A percentile compares a stretch with the other conserved stretches of the same genome.
phyloP scores from a whole-genome alignment of 805 yeast genomes.

The Starmerella asiatica region DNA sequence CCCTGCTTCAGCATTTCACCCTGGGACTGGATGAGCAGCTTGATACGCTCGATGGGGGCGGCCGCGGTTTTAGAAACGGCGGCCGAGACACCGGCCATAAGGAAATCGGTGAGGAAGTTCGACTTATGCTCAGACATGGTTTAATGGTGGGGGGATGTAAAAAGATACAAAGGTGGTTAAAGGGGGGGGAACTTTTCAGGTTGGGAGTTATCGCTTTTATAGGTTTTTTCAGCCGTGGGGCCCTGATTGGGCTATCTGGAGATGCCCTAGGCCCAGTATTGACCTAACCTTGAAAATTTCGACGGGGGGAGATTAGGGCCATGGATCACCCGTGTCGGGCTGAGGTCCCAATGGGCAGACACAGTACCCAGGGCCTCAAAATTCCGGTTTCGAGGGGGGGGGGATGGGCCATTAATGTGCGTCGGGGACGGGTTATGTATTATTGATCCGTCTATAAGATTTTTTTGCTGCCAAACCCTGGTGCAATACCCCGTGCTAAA shows the following conservation, averaged over 20 bases:
- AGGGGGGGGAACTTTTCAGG: constrained; percentile 1
- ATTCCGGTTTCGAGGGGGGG: too few species aligned
- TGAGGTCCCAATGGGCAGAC: too few species aligned
- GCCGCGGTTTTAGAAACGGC: constrained; percentile 93
- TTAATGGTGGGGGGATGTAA: constrained; percentile 4
- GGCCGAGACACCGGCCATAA: constrained; percentile 98
- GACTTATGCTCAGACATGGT: constrained; percentile 12
- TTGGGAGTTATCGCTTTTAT: constrained; percentile 9
- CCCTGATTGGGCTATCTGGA: constrained; percentile 12
- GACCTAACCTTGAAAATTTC: constrained; percentile 14
- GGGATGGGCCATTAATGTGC: too few species aligned
- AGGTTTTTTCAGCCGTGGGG: constrained; percentile 8
- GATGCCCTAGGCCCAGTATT: background rate
- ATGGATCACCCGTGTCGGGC: too few species aligned
- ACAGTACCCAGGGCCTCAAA: too few species aligned
- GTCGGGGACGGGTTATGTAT: too few species aligned
- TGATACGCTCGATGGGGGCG: constrained; percentile 90
- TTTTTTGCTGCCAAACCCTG: too few species aligned
- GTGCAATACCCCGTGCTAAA: too few species aligned
- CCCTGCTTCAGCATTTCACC: constrained; percentile 95
- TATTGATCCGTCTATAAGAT: too few species aligned
- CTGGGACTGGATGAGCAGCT: constrained; percentile 86
- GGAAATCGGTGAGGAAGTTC: constrained; percentile 41
- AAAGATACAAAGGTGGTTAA: constrained; percentile 1
- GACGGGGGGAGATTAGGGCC: too few species aligned